Base-by-base conservation (phyloP, 192 early-diverging fungal genomes). In the Coemansia sp. region DNA sequence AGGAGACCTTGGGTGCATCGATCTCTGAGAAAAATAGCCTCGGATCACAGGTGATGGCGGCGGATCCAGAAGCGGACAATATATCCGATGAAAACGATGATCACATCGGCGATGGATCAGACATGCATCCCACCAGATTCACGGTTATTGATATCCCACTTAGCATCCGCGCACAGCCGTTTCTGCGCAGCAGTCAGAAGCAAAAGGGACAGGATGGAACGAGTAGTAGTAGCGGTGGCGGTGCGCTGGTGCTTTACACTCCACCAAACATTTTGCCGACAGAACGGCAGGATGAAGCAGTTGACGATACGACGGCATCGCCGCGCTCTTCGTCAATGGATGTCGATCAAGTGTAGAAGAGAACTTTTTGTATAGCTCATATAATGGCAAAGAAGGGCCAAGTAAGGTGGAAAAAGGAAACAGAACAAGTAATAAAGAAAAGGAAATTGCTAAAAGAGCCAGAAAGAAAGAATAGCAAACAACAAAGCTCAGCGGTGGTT, bases 401-500 rank as follows among this genome's bases (percentile, higher is more conserved):
- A 18, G 4, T 18, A 16, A 18, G 2, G 6, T 6, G 15, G 18
- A 49, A 2, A 26, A 26, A 26, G 51, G 8, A 54, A 54, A 54
- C 4, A 54, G 51, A 54, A 26, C 26, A 43, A 54, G 26, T 26
- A 13, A 43, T 13, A 58, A 47, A 16, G n/a, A 41, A 55, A 64
- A 40, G 18, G 22, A 52, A 47, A 64, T 41, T 13, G 18, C 15
- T 12, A 13, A 64, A 41, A n/a, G 62, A 32, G 21, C 55, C 39
- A 45, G 5, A 46, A 39, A 63, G 41, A 59, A 41, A 39, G 45
- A 15, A 58, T 26, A 63, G 43, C 26, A 2, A 26, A 26, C 26
- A 26, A 26, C 26, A 26, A 26, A 26, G 26, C 16, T 60, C 90
- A 95, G 78, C 94, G 89, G 67, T 90, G 90, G 78, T 93, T 92